Conservation (phyloP, 805 yeast species). For the Wickerhamomyces subpelliculosus region DNA sequence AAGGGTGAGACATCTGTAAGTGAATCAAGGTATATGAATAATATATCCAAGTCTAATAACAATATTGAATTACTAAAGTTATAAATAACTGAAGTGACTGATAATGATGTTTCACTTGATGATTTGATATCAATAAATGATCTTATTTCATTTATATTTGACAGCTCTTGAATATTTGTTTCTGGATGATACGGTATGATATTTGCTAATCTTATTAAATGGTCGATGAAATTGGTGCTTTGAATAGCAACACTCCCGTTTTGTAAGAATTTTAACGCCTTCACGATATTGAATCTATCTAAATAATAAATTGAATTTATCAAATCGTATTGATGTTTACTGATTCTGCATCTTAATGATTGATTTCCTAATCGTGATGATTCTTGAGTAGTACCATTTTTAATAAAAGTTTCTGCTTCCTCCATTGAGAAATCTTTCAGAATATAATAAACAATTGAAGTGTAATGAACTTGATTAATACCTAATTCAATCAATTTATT, state of each 20-base stretch:
- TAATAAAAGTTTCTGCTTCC: slow-evolving; percentile 13
- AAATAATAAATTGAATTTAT: slow-evolving; percentile 18
- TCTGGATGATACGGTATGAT: slow-evolving; percentile 17
- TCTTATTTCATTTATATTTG: slow-evolving; percentile 6
- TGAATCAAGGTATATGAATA: slow-evolving; percentile 16
- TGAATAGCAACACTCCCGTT: slow-evolving; percentile 6
- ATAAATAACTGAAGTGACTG: slow-evolving; percentile 14
- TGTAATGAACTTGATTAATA: slow-evolving; percentile 6
- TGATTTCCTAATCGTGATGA: not conserved
- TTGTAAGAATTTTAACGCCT: slow-evolving; percentile 8
- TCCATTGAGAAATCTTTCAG: slow-evolving; percentile 17
- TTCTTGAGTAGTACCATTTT: slow-evolving; percentile 1
- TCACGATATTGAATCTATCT: slow-evolving; percentile 19
- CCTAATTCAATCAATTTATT: slow-evolving; percentile 4
- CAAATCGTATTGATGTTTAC: slow-evolving; percentile 8
- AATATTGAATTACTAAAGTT: slow-evolving; percentile 10
- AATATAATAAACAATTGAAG: slow-evolving; percentile 16
- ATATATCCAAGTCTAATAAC: slow-evolving; percentile 11
- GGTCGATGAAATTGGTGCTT: slow-evolving; percentile 11
- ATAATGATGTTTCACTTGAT: slow-evolving; percentile 13
- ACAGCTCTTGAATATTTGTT: slow-evolving; percentile 1
- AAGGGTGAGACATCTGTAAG: slow-evolving; percentile 11
- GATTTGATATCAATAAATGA: slow-evolving; percentile 7
- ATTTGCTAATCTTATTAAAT: slow-evolving; percentile 16
- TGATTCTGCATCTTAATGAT: not conserved